A percentile compares a stretch with the other conserved stretches of the same genome.
Conservation (phyloP, 2,329 filamentous ascomycete species). For the Biscogniauxia mediterranea region DNA sequence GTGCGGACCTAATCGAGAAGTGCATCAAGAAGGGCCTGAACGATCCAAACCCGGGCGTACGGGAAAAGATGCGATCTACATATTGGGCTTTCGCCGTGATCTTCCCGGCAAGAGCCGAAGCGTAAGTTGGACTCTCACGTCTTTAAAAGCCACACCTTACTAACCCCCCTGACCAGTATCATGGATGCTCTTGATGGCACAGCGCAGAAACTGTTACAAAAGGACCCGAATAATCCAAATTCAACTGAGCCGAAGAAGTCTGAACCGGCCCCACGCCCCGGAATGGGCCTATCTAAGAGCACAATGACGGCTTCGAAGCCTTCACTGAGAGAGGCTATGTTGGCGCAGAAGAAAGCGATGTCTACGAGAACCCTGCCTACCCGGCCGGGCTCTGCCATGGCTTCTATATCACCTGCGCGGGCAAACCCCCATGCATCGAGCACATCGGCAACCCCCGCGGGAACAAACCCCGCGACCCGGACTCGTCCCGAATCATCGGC, state of each 20-base stretch:
- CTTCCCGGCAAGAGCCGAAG: slow-evolving; percentile 76
- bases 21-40: slow-evolving; percentile 84
- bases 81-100: slow-evolving; percentile 81
- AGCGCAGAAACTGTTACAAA: slow-evolving; percentile 76
- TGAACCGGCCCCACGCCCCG: slow-evolving; percentile 53
- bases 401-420: slow-evolving; percentile 55
- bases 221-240: slow-evolving; percentile 80
- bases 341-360: slow-evolving; percentile 72
- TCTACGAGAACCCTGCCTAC: slow-evolving; percentile 52
- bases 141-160: slow-evolving; percentile 3
- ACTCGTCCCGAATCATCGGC: slow-evolving; percentile 42
- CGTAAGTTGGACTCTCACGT: slow-evolving; percentile 46
- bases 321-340: slow-evolving; percentile 77
- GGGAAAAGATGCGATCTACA: slow-evolving; percentile 79
- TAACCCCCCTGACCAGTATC: slow-evolving; percentile 52
- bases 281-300: slow-evolving; percentile 61
- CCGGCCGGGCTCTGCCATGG: slow-evolving; percentile 64
- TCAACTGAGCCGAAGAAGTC: slow-evolving; percentile 49
- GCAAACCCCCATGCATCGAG: slow-evolving; percentile 39
- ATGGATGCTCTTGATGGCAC: slow-evolving; percentile 76
- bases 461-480: slow-evolving; percentile 36
- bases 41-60: slow-evolving; percentile 86
- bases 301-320: slow-evolving; percentile 58
- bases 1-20: slow-evolving; percentile 80
- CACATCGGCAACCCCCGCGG: slow-evolving; percentile 32